Percentiles rank a stretch among this genome's conserved stretches.
Conservation (phyloP, 2,329 filamentous ascomycete genomes). For the Fusarium burgessii region DNA sequence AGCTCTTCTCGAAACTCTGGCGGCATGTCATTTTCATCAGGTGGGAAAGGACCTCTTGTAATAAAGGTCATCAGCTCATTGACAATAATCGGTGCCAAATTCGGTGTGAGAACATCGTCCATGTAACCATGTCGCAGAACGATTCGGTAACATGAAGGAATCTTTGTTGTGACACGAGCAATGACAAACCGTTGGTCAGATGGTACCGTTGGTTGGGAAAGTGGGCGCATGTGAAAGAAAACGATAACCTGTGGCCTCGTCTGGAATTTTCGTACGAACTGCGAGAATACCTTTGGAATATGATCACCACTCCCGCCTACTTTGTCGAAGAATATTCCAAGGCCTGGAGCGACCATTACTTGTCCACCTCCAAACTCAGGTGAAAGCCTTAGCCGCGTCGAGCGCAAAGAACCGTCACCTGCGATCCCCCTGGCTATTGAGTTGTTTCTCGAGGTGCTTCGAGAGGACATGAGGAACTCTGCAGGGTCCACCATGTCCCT, state of each 20-base stretch:
- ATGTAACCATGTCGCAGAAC: constrained; percentile 79
- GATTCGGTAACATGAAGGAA: constrained; percentile 75
- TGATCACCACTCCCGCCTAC: constrained; percentile 71
- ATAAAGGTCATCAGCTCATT: constrained; percentile 69
- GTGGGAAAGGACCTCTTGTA: constrained; percentile 49
- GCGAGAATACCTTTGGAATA: constrained; percentile 64
- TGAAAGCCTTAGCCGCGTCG: constrained; percentile 47
- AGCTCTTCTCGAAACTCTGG: constrained; percentile 54
- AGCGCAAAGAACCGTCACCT: constrained; percentile 32
- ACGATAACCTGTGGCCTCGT: constrained; percentile 75
- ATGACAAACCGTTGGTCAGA: constrained; percentile 62
- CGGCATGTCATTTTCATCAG: constrained; percentile 42
- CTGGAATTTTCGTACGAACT: constrained; percentile 79
- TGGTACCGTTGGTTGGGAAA: constrained; percentile 68
- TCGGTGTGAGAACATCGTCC: constrained; percentile 75
- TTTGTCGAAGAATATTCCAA: constrained; percentile 85
- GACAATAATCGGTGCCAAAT: constrained; percentile 68
- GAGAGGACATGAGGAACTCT: constrained; percentile 49
- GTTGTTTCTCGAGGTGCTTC: constrained; percentile 43
- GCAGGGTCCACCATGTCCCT: constrained; percentile 67
- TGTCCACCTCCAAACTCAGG: constrained; percentile 57
- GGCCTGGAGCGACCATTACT: constrained; percentile 64
- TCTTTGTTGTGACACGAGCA: constrained; percentile 53
- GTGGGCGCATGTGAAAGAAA: constrained; percentile 78
- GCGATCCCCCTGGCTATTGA: constrained; percentile 36